Conservation (phyloP, 108 stramenopile species). For the Asterionellopsis glacialis region DNA sequence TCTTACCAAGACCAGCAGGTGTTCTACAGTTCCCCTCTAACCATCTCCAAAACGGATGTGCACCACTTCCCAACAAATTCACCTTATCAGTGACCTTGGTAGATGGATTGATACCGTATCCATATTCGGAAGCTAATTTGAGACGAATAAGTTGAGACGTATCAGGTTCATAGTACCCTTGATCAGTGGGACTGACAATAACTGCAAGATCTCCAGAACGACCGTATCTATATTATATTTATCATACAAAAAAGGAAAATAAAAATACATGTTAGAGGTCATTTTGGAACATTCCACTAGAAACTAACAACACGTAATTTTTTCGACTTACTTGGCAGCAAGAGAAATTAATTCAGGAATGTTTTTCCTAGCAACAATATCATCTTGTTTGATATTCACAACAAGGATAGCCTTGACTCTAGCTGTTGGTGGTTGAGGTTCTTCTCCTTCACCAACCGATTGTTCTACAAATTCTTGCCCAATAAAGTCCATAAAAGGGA, state of each 20-base stretch:
- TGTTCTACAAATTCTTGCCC: slow-evolving; percentile 29
- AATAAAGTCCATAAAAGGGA: slow-evolving; percentile 46
- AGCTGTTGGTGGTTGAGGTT: slow-evolving; percentile 2
- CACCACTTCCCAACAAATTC: slow-evolving; percentile 73
- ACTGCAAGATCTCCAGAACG: slow-evolving; percentile 73
- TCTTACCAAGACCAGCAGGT: slow-evolving; percentile 78
- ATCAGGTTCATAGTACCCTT: slow-evolving; percentile 91
- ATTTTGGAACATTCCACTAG: neutral
- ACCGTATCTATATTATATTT: slow-evolving; percentile 40
- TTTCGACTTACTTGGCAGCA: slow-evolving; percentile 52
- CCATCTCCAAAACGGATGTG: slow-evolving; percentile 88
- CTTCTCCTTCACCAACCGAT: slow-evolving; percentile 19
- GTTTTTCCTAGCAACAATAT: slow-evolving; percentile 81
- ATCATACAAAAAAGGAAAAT: slow-evolving; percentile 1
- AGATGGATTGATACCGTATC: slow-evolving; percentile 76
- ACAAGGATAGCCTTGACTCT: slow-evolving; percentile 79
- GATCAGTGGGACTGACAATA: slow-evolving; percentile 81
- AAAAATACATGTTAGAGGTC: neutral
- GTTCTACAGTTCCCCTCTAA: slow-evolving; percentile 75
- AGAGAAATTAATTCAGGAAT: slow-evolving; percentile 83
- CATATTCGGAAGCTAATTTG: slow-evolving; percentile 85
- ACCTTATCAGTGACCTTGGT: slow-evolving; percentile 82
- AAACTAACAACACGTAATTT: neutral
- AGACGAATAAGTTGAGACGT: slow-evolving; percentile 78
- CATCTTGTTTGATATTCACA: slow-evolving; percentile 88